Evolutionary conservation across 345 rosid genomes (phyloP), one percentile per base, ranked within the genome.

Genomic region (Jatropha curcas): DNA sequence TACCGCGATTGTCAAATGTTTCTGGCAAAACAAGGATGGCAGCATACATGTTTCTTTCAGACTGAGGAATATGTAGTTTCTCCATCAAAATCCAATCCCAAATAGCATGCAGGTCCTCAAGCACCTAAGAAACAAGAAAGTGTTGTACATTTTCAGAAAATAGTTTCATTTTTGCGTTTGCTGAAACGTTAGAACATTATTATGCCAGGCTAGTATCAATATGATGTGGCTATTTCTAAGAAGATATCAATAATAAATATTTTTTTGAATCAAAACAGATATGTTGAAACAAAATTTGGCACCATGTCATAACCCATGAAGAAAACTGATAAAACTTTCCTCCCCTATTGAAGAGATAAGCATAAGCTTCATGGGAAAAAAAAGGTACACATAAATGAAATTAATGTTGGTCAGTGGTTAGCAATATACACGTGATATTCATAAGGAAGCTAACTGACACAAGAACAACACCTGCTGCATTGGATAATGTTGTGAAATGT

Each of bases 1-100:
- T 91, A 95, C 99, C 97, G 1, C 94, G 93, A 79, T 80, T 84
- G 72, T 91, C 98, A 75, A 92, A 91, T 75, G 96, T 86, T 82
- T 84, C 98, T 1, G 94, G 94, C 81, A 91, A 81, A 65, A 95
- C 97, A 76, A 95, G 85, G 76, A 95, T 80, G 19, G 88, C 97
- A 77, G 97, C 86, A 77, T 86, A 95, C 76, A 72, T 65, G 85
- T 71, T 79, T 80, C 98, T 92, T 79, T 88, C 92, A 27, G 82
- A 81, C n/a, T 72, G 86, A 70, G 81, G 80, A 65, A 95, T 87
- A 59, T 86, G 83, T 75, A 95, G 77, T 71, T 87, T 95, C 48
- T 90, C 93, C 56, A 71, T 43, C 84, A 92, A 80, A 75, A 95
- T 67, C 96, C 97, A 95, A 78, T 95, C 96, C 97, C 92, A 94